A percentile compares a stretch with the other conserved stretches of the same genome.
Evolutionary conservation across 495 filamentous ascomycete genomes (phyloP).

Genomic region (Tuber indicum): DNA sequence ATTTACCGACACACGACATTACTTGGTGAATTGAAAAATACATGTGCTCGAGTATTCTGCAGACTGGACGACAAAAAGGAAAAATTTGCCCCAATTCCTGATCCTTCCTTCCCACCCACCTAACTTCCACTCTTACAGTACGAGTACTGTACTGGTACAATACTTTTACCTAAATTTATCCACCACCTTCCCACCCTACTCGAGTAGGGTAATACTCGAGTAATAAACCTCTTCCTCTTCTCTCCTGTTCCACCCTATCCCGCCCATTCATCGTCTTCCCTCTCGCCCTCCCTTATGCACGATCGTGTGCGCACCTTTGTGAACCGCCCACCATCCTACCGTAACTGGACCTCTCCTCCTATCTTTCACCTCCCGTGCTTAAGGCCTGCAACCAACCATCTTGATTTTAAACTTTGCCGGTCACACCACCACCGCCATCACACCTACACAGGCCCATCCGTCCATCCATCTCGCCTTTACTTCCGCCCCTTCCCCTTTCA

Average conservation of each 20-base stretch:
- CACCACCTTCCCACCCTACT: not conserved
- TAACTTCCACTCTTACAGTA: not conserved
- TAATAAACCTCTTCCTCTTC: not conserved
- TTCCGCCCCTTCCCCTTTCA: not conserved
- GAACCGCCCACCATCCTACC: not conserved
- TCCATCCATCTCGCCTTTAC: not conserved
- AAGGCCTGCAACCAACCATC: not conserved
- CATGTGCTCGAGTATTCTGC: too few species aligned
- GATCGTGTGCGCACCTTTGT: not conserved
- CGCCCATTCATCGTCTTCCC: not conserved
- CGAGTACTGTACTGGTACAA: too few species aligned
- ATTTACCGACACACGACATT: not conserved
- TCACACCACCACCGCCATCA: not conserved
- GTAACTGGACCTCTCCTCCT: not conserved
- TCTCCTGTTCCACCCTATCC: not conserved
- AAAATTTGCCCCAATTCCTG: not conserved
- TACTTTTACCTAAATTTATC: not conserved
- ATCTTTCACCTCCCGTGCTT: not conserved
- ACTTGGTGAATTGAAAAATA: not conserved
- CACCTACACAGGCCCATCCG: not conserved
- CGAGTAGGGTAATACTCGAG: not conserved
- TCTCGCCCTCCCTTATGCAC: not conserved
- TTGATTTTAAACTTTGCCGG: not conserved
- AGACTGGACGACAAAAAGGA: not conserved
- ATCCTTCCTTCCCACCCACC: not conserved